Percentiles rank a stretch among this genome's conserved stretches.
These are phyloP conservation scores for Mycena alexandri DNA, from an alignment of 768 basidiomycete species.

Conservation along the genomic window DNA sequence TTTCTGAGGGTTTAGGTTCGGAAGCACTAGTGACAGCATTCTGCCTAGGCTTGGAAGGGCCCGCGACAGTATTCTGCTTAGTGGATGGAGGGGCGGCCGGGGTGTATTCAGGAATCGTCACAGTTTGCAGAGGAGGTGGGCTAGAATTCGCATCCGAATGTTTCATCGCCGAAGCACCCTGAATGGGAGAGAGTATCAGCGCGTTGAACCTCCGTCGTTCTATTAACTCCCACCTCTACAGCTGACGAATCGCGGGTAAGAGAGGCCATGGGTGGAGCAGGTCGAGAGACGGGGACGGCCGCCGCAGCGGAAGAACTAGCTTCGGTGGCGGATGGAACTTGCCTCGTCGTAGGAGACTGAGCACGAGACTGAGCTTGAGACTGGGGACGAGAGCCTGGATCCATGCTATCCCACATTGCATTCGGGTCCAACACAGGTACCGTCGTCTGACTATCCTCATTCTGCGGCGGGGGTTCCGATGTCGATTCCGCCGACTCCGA, in stretches of 20 bases:
- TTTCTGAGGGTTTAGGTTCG: slow-evolving; percentile 9
- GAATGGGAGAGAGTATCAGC: neutral
- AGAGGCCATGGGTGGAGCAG: slow-evolving; percentile 26
- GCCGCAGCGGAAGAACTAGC: neutral
- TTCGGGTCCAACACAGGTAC: slow-evolving; percentile 18
- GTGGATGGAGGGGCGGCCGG: neutral
- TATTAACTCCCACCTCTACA: slow-evolving; percentile 18
- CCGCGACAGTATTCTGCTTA: neutral
- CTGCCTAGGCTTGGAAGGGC: slow-evolving; percentile 1
- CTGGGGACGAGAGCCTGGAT: slow-evolving; percentile 27
- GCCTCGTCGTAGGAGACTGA: neutral
- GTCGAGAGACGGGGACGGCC: neutral
- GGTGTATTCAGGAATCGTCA: slow-evolving; percentile 2
- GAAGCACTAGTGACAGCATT: neutral
- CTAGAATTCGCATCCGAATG: neutral
- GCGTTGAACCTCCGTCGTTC: neutral
- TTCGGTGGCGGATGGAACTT: neutral
- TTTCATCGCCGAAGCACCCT: slow-evolving; percentile 1
- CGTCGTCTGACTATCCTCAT: neutral
- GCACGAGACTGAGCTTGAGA: neutral
- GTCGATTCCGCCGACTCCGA: neutral
- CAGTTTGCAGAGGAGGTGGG: neutral
- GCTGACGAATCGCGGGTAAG: slow-evolving; percentile 8
- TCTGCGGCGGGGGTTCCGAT: slow-evolving; percentile 10
- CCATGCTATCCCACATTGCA: slow-evolving; percentile 35